Percentiles rank a stretch among this genome's conserved stretches.
phyloP scores from a whole-genome alignment of 257 asterid species.

The Jaltomata sinuosa region DNA sequence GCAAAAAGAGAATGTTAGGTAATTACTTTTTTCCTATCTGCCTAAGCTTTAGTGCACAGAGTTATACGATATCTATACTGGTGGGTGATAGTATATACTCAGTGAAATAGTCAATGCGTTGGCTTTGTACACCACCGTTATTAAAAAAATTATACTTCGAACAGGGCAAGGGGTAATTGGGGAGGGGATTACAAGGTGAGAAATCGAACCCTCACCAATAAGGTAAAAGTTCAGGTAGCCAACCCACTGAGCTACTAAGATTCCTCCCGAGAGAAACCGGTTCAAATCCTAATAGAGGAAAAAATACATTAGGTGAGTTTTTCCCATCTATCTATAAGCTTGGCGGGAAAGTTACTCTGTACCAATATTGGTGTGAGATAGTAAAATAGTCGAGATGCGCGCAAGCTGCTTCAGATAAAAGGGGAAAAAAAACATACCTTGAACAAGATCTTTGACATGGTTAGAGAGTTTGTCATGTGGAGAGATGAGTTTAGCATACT shows the following conservation, averaged over 20 bases:
- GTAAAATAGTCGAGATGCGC: background rate
- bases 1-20: background rate
- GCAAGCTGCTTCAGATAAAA: background rate
- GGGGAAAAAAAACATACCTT: slow-evolving; percentile 15
- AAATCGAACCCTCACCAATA: no score
- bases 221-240: no score
- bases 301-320: background rate
- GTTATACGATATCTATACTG: background rate
- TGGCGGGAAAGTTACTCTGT: background rate
- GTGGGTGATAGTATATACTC: background rate
- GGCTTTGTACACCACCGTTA: no score
- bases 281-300: background rate
- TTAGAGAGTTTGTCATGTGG: slow-evolving; percentile 50
- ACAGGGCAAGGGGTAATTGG: no score
- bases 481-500: slow-evolving; percentile 56
- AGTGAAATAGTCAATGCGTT: no score
- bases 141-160: no score
- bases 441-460: slow-evolving; percentile 51
- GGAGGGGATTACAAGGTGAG: no score
- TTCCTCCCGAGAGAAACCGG: no score
- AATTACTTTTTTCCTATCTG: background rate
- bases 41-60: background rate
- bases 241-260: no score
- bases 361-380: background rate
- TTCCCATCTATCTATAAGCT: background rate